phyloP scores from a whole-genome alignment of 148 eudicot species.

The Silene conica region DNA sequence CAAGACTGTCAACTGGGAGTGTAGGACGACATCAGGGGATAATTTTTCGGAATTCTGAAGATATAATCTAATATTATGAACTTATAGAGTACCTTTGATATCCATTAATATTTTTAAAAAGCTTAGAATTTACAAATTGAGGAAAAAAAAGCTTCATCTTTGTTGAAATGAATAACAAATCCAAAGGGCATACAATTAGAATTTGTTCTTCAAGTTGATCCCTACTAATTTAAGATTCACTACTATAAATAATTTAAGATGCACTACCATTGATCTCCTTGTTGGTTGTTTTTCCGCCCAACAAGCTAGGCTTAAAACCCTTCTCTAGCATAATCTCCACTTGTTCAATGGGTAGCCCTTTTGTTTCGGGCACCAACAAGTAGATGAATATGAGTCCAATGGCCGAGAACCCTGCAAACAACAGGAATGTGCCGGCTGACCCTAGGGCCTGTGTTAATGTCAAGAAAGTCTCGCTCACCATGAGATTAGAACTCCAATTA shows the following conservation, averaged over 20 bases:
- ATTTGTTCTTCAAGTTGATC: background rate
- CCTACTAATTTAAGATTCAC: background rate
- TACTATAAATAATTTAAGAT: background rate
- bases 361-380: slow-evolving; percentile 78
- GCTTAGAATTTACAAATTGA: no score
- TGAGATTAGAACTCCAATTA: slow-evolving; percentile 70
- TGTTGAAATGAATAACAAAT: background rate
- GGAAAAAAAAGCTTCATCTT: background rate
- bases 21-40: no score
- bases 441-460: slow-evolving; percentile 61
- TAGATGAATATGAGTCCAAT: slow-evolving; percentile 53
- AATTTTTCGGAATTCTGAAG: no score
- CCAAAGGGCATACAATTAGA: background rate
- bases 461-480: slow-evolving; percentile 69
- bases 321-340: slow-evolving; percentile 73
- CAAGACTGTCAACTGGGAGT: no score
- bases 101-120: no score
- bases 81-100: no score
- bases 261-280: slow-evolving; percentile 13
- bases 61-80: no score
- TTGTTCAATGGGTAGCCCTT: slow-evolving; percentile 77
- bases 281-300: slow-evolving; percentile 5
- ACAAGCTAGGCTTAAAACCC: slow-evolving; percentile 53
- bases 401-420: slow-evolving; percentile 60
- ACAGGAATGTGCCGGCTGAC: slow-evolving; percentile 59